A percentile compares a stretch with the other conserved stretches of the same genome.
Evolutionary conservation across 768 basidiomycete species (phyloP).

Genomic region (Suillus fuscotomentosus): DNA sequence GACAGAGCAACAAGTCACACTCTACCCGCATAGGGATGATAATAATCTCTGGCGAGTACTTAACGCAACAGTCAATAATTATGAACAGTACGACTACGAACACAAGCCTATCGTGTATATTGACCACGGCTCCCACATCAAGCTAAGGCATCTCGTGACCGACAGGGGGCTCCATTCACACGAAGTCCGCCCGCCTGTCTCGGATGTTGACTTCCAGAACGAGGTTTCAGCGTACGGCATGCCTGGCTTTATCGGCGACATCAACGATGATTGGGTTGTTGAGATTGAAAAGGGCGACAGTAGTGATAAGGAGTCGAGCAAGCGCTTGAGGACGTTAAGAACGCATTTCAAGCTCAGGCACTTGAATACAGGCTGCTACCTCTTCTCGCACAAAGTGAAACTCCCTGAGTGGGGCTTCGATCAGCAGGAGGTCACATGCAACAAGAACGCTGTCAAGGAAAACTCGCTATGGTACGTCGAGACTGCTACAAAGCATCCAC

Average conservation of each 20-base stretch:
- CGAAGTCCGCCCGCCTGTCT: conserved; percentile 90
- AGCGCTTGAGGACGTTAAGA: conserved; percentile 74
- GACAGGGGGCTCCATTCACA: conserved; percentile 92
- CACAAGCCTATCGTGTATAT: conserved; percentile 60
- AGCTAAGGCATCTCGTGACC: conserved; percentile 76
- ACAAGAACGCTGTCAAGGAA: conserved; percentile 87
- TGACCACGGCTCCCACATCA: conserved; percentile 66
- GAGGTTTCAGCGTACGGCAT: conserved; percentile 96
- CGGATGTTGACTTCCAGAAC: conserved; percentile 98
- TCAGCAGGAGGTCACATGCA: conserved; percentile 99
- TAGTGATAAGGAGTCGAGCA: conserved; percentile 62
- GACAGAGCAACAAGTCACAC: conserved; percentile 94
- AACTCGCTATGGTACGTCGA: conserved; percentile 97
- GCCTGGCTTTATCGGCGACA: conserved; percentile 80
- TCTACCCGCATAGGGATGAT: conserved; percentile 98
- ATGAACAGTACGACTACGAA: conserved; percentile 48
- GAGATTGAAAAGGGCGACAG: conserved; percentile 75
- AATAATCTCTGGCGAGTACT: conserved; percentile 92
- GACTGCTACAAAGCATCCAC: conserved; percentile 67
- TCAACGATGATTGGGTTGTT: conserved; percentile 91
- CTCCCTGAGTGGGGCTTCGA: conserved; percentile 97
- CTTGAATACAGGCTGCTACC: conserved; percentile 86
- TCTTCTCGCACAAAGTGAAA: conserved; percentile 98
- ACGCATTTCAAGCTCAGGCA: conserved; percentile 85
- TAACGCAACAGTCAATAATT: conserved; percentile 59